Conservation (phyloP, 129 eudicot species). For the Silybum marianum region DNA sequence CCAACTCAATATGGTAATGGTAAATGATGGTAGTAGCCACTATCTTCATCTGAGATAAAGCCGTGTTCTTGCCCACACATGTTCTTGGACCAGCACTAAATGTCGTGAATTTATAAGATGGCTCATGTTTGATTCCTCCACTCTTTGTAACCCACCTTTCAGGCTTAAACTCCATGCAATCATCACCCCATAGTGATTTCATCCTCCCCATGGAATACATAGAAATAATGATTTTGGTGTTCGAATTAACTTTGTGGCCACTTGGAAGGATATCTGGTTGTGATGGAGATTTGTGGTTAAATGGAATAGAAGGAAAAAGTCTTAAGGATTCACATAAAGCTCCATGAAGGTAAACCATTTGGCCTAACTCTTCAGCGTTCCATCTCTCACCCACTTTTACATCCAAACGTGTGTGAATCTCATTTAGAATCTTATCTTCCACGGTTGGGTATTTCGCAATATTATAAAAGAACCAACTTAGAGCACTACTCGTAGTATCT, state of each 20-base stretch:
- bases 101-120: constrained; percentile 52
- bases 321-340: constrained; percentile 61
- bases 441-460: constrained; percentile 19
- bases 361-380: constrained; percentile 6
- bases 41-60: constrained; percentile 49
- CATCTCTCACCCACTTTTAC: not conserved
- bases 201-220: constrained; percentile 62
- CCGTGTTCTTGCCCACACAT: constrained; percentile 62
- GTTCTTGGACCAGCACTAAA: constrained; percentile 64
- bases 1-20: constrained; percentile 36
- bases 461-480: no score
- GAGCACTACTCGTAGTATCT: no score
- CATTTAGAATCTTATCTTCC: not conserved
- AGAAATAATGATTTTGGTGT: constrained; percentile 32
- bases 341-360: constrained; percentile 7
- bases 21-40: constrained; percentile 40
- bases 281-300: constrained; percentile 54
- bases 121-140: constrained; percentile 54
- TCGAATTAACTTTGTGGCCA: constrained; percentile 36
- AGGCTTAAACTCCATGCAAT: constrained; percentile 57
- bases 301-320: constrained; percentile 54
- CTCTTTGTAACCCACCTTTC: constrained; percentile 53
- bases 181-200: constrained; percentile 57
- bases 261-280: constrained; percentile 52
- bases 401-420: not conserved